Conservation (phyloP, 768 basidiomycete genomes). For the Pleurotus cornucopiae region DNA sequence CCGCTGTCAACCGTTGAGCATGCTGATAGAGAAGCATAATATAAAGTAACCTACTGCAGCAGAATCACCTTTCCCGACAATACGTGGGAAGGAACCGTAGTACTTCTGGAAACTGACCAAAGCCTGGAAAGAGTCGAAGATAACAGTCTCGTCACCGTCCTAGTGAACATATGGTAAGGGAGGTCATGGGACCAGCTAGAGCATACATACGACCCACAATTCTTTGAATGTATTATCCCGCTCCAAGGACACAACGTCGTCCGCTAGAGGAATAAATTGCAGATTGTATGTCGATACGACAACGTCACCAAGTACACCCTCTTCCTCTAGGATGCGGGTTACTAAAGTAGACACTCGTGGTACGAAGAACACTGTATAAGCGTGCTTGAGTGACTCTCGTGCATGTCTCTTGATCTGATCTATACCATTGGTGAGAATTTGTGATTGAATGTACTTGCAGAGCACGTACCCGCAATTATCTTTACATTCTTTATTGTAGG, state of each 20-base stretch:
- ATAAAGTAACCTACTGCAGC: slow-evolving; percentile 51
- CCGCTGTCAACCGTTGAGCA: slow-evolving; percentile 41
- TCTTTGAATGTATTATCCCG: slow-evolving; percentile 82
- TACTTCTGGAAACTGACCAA: slow-evolving; percentile 77
- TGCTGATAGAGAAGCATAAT: not conserved
- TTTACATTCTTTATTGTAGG: slow-evolving; percentile 82
- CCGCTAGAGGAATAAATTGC: slow-evolving; percentile 90
- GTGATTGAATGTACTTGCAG: slow-evolving; percentile 6
- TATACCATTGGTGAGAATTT: slow-evolving; percentile 31
- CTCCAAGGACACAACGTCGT: slow-evolving; percentile 91
- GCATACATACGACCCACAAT: slow-evolving; percentile 78
- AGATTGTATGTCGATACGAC: slow-evolving; percentile 84
- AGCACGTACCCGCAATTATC: slow-evolving; percentile 80
- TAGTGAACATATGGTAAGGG: slow-evolving; percentile 24
- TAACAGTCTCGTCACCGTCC: slow-evolving; percentile 90
- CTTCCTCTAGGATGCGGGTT: slow-evolving; percentile 83
- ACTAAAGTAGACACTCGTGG: slow-evolving; percentile 87
- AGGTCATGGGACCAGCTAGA: slow-evolving; percentile 3
- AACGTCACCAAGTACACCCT: slow-evolving; percentile 97
- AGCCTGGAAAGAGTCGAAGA: slow-evolving; percentile 88
- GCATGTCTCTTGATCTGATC: slow-evolving; percentile 89
- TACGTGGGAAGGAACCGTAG: slow-evolving; percentile 87
- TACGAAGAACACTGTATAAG: slow-evolving; percentile 83
- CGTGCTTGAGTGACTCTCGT: slow-evolving; percentile 68
- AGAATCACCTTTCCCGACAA: slow-evolving; percentile 89